Base-by-base conservation (phyloP, 1,284 basidiomycete genomes). In the Gymnopus androsaceus region DNA sequence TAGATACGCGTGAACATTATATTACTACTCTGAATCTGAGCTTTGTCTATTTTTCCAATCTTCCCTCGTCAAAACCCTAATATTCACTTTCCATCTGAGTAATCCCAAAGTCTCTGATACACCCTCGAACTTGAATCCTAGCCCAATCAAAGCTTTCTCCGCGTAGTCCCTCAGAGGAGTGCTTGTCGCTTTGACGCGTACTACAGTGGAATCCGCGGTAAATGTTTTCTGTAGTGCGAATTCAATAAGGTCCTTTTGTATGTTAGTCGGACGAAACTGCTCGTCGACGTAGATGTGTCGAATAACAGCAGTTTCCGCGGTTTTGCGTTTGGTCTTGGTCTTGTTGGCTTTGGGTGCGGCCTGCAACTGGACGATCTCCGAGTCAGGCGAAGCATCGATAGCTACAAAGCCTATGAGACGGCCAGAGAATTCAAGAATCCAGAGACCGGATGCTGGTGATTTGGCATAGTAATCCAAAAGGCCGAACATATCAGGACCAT, bases 231-330 rank as follows among this genome's bases (percentile, higher is more conserved):
- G 70, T 12, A 87, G 67, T 0, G 85, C 88, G 61, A 82, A 75
- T 19, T 74, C 64, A 12, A 93, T 70, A 23, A 94, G 70, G 66
- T 92, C 90, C 14, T 81, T 73, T 63, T 89, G 87, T 37, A 89
- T 76, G 4, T 75, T 75, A 12, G 79, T 72, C 5, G 62, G 63
- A 41, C 88, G 79, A 65, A 83, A 90, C 5, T 73, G 76, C 55
- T 85, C 82, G 50, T 90, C 85, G 37, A 91, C 81, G 63, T 82
- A 86, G 66, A 92, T 84, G 67, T 93, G 92, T 27, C 90, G 83
- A 59, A 94, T 85, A n/a, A 79, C 75, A 8, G 85, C 88, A 14
- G 75, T 74, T 27, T 69, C 64, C 9, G 80, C 72, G 15, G 77
- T 76, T 42, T 72, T 72, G 31, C 66, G 71, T 47, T 62, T 56